These are phyloP conservation scores for Neoascochyta sp. DNA, from an alignment of 2,329 filamentous ascomycete genomes.

Conservation along the genomic window DNA sequence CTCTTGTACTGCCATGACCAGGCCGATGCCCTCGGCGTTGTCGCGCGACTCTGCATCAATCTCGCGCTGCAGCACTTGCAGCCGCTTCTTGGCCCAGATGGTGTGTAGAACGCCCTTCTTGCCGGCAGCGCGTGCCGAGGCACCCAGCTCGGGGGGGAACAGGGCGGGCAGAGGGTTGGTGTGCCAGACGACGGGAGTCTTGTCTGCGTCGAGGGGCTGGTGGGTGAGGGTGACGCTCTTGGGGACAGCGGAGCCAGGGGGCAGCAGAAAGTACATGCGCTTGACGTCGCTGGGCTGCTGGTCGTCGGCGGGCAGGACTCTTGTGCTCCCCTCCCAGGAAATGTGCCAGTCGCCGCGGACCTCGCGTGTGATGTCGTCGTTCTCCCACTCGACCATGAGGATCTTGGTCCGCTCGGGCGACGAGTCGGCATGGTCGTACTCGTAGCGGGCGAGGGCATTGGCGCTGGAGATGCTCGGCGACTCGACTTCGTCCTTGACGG, in stretches of 20 bases:
- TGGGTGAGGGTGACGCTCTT: conserved; percentile 65
- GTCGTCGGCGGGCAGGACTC: conserved; percentile 64
- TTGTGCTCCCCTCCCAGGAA: conserved; percentile 77
- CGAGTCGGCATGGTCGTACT: conserved; percentile 71
- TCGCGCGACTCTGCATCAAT: conserved; percentile 68
- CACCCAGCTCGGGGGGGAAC: conserved; percentile 71
- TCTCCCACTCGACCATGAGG: conserved; percentile 89
- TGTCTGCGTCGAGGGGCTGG: conserved; percentile 44
- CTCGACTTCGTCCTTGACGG: conserved; percentile 41
- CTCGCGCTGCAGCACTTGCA: conserved; percentile 71
- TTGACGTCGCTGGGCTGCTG: conserved; percentile 49
- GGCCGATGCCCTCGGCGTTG: conserved; percentile 76
- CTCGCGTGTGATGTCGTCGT: conserved; percentile 50
- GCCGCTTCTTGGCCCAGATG: conserved; percentile 80
- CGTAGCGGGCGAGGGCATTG: conserved; percentile 75
- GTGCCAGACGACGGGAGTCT: conserved; percentile 48
- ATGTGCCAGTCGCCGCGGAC: conserved; percentile 66
- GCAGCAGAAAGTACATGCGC: conserved; percentile 76
- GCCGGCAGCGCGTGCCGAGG: conserved; percentile 62
- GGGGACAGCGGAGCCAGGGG: conserved; percentile 68
- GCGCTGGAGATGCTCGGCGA: conserved; percentile 48
- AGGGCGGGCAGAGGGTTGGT: conserved; percentile 84
- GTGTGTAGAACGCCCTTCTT: conserved; percentile 83
- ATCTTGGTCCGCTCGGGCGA: conserved; percentile 80
- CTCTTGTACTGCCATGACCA: conserved; percentile 80